Conservation (phyloP, 2,329 filamentous ascomycete genomes). For the Emergomyces pasteurianus region DNA sequence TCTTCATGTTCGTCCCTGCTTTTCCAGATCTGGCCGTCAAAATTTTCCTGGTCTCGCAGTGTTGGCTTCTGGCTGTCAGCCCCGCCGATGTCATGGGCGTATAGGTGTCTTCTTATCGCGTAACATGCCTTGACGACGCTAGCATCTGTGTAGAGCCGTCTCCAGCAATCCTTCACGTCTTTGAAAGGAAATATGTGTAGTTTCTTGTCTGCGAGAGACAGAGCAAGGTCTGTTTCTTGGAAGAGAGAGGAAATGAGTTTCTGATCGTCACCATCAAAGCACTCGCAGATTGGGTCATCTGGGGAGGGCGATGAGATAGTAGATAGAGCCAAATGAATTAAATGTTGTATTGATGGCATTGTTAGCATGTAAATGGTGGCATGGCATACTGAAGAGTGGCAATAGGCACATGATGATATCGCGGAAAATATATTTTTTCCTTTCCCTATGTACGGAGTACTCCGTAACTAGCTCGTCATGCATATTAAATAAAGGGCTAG, state of each 20-base stretch:
- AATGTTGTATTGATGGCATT: conserved; percentile 11
- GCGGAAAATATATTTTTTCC: background rate
- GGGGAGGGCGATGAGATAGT: conserved; percentile 18
- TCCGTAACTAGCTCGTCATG: too few relatives aligned
- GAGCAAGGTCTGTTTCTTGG: conserved; percentile 28
- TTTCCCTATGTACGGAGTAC: too few relatives aligned
- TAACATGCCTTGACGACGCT: conserved; percentile 37
- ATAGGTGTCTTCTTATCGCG: conserved; percentile 16
- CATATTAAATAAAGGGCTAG: background rate
- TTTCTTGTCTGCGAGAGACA: conserved; percentile 40
- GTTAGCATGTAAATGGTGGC: too few relatives aligned
- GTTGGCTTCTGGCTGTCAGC: background rate
- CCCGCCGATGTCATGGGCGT: background rate
- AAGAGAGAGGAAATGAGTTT: conserved; percentile 17
- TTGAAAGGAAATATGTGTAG: conserved; percentile 46
- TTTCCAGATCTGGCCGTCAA: conserved; percentile 4
- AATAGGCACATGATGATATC: background rate
- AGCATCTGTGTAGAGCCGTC: conserved; percentile 46
- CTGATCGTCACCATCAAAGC: conserved; percentile 17
- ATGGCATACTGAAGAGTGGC: too few relatives aligned
- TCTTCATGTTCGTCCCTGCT: conserved; percentile 7
- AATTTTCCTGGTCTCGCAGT: background rate
- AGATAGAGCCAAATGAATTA: conserved; percentile 17
- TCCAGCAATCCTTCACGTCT: conserved; percentile 45
- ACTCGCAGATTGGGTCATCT: conserved; percentile 27